Conservation (phyloP, 1,139 yeast species). For the Diutina catenulata region DNA sequence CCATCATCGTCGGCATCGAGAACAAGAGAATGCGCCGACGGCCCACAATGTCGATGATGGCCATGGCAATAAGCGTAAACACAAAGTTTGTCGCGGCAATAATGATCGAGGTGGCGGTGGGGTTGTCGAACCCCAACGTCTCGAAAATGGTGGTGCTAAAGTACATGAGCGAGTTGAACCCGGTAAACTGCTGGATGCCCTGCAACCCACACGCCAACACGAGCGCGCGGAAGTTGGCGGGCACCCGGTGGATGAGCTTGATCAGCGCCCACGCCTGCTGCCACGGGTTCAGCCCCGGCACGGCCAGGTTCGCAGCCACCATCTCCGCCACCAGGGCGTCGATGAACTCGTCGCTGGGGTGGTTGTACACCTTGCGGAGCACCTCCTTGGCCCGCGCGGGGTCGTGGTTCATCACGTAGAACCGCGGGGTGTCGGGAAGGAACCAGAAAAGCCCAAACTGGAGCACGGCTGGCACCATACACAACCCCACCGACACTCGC, state of each 20-base stretch:
- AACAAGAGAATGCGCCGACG: constrained; percentile 66
- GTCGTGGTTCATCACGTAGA: constrained; percentile 59
- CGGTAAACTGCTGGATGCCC: constrained; percentile 92
- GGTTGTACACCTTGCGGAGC: constrained; percentile 42
- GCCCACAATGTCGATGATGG: constrained; percentile 76
- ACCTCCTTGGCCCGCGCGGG: constrained; percentile 57
- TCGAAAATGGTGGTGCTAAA: constrained; percentile 84
- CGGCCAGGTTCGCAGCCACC: constrained; percentile 42
- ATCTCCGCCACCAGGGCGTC: constrained; percentile 51
- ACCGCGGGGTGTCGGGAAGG: constrained; percentile 94
- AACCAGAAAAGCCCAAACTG: constrained; percentile 72
- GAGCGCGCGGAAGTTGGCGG: constrained; percentile 80
- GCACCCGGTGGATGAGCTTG: constrained; percentile 57
- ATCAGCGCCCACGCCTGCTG: constrained; percentile 50
- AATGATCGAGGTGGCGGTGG: constrained; percentile 88
- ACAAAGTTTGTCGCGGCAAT: constrained; percentile 88
- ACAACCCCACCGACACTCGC: constrained; percentile 84
- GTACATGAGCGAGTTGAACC: constrained; percentile 91
- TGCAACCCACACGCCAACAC: constrained; percentile 85
- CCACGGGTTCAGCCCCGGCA: constrained; percentile 47
- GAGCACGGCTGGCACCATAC: constrained; percentile 74
- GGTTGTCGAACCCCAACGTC: constrained; percentile 73
- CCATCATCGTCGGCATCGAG: constrained; percentile 73
- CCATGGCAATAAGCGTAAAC: constrained; percentile 71
- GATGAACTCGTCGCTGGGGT: constrained; percentile 45